Percentiles rank a stretch among this genome's conserved stretches.
These are phyloP conservation scores for Tetragonia tetragonoides DNA, from an alignment of 148 eudicot species.

Conservation along the genomic window DNA sequence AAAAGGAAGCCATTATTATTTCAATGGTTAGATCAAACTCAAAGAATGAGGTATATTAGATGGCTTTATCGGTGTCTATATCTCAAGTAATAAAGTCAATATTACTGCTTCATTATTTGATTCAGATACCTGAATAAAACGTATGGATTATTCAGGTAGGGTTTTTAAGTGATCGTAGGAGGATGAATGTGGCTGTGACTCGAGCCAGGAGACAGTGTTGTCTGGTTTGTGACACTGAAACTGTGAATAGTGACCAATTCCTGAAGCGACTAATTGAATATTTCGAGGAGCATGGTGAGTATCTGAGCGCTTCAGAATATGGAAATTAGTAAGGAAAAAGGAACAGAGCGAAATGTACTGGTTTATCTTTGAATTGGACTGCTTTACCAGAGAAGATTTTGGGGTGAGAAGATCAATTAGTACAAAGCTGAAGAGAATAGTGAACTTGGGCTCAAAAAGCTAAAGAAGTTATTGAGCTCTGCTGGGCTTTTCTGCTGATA, in stretches of 20 bases:
- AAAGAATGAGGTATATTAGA: constrained; percentile 70
- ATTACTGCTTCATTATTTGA: background rate
- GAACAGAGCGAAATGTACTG: background rate
- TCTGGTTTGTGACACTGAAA: constrained; percentile 89
- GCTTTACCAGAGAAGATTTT: background rate
- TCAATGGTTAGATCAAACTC: constrained; percentile 99
- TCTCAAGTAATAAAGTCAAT: background rate
- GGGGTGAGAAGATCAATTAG: background rate
- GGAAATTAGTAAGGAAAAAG: constrained; percentile 33
- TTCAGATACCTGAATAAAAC: constrained; percentile 11
- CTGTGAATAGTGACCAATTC: constrained; percentile 78
- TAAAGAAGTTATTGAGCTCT: background rate
- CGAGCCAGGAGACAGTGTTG: constrained; percentile 97
- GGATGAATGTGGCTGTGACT: constrained; percentile 99
- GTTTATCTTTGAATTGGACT: background rate
- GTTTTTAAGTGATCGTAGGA: constrained; percentile 82
- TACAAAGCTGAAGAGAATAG: background rate
- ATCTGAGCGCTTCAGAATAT: constrained; percentile 92
- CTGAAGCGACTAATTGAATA: constrained; percentile 83
- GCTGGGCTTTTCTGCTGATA: background rate
- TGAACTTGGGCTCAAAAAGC: background rate
- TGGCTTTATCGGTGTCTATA: background rate
- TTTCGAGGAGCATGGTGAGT: constrained; percentile 92
- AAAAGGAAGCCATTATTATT: constrained; percentile 93
- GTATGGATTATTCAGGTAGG: constrained; percentile 59